Percentiles rank a stretch among this genome's conserved stretches.
phyloP scores from a whole-genome alignment of 306 rosid species.

The Rosa multiflora region DNA sequence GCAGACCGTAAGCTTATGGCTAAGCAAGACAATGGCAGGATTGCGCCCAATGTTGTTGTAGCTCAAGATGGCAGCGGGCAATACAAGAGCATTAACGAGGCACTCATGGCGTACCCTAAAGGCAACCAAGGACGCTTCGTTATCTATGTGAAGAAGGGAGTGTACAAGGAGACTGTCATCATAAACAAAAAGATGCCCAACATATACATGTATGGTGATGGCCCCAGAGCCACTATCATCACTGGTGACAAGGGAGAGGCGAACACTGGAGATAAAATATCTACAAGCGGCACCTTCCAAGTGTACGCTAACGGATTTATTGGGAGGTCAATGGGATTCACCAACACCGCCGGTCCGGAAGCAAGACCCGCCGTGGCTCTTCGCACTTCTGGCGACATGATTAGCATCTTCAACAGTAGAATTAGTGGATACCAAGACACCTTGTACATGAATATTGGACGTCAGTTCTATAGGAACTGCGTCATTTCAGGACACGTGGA shows the following conservation, averaged over 20 bases:
- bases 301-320: constrained; percentile 35
- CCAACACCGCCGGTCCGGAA: constrained; percentile 62
- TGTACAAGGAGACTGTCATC: constrained; percentile 50
- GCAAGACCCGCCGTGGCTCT: constrained; percentile 87
- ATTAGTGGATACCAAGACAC: constrained; percentile 73
- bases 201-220: constrained; percentile 67
- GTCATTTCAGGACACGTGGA: constrained; percentile 74
- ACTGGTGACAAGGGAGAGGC: constrained; percentile 46
- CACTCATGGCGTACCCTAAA: constrained; percentile 51
- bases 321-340: constrained; percentile 49
- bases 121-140: constrained; percentile 33
- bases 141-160: constrained; percentile 66
- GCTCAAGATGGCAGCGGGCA: constrained; percentile 76
- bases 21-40: not conserved
- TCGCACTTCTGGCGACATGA: constrained; percentile 48
- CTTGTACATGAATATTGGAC: constrained; percentile 47
- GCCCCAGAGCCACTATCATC: constrained; percentile 50
- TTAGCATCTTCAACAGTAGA: constrained; percentile 56
- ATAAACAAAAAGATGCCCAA: constrained; percentile 26
- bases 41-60: constrained; percentile 45
- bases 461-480: constrained; percentile 77
- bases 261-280: constrained; percentile 18
- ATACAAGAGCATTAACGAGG: constrained; percentile 44
- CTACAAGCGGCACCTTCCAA: constrained; percentile 32
- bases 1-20: constrained; percentile 56